Evolutionary conservation across 2,329 filamentous ascomycete species (phyloP).

Genomic region (Tolypocladium cylindrosporum): DNA sequence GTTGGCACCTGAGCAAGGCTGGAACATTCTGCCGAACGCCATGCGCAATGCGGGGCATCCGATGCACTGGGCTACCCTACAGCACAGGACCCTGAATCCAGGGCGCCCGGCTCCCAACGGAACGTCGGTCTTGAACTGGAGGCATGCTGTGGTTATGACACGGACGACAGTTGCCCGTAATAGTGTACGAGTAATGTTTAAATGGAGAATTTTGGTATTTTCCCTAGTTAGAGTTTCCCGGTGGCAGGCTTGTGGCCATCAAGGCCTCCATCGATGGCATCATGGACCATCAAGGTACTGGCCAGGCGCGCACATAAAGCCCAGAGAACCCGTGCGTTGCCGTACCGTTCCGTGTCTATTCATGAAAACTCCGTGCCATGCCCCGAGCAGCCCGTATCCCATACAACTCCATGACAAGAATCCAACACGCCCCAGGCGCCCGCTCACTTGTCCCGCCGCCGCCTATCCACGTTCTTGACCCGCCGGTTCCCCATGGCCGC

Average conservation of each 20-base stretch:
- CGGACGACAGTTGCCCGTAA: not conserved
- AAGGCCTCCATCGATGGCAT: not conserved
- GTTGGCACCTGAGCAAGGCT: not conserved
- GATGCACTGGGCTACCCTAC: not conserved
- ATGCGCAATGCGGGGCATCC: not conserved
- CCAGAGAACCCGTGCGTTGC: not conserved
- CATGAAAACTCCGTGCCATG: not conserved
- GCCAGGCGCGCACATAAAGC: not conserved
- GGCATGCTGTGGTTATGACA: no score
- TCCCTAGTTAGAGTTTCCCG: not conserved
- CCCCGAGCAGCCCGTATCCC: not conserved
- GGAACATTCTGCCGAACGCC: not conserved
- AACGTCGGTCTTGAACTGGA: not conserved
- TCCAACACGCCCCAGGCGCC: not conserved
- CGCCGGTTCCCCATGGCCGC: constrained; percentile 43
- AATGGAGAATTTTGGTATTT: not conserved
- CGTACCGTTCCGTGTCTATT: not conserved
- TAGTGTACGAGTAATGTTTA: not conserved
- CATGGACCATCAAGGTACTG: not conserved
- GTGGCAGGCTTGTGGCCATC: not conserved
- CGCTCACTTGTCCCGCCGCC: constrained; percentile 9
- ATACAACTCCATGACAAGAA: not conserved
- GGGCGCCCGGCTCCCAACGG: not conserved
- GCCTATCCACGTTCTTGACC: constrained; percentile 40
- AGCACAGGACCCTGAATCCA: no score